Conservation (phyloP, 495 filamentous ascomycete genomes). For the Aspergillus baeticus region DNA sequence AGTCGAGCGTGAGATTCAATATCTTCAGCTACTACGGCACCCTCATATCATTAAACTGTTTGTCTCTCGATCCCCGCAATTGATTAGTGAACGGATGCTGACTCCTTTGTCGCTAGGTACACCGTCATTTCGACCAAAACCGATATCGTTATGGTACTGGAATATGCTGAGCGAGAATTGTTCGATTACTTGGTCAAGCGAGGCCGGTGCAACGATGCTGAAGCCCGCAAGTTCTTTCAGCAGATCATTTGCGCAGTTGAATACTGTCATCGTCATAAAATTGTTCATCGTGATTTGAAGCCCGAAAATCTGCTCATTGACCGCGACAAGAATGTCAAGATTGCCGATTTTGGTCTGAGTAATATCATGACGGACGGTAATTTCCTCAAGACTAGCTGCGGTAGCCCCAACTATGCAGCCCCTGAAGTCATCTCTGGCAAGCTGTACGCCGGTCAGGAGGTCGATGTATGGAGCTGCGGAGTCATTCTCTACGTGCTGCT, state of each 20-base stretch:
- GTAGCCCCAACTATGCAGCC: constrained; percentile 96
- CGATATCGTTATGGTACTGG: constrained; percentile 98
- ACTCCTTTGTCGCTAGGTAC: constrained; percentile 52
- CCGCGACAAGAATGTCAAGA: constrained; percentile 93
- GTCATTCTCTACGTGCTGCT: constrained; percentile 96
- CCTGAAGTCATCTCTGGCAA: constrained; percentile 98
- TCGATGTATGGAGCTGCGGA: constrained; percentile 99
- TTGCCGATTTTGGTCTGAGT: constrained; percentile 96
- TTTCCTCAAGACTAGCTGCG: constrained; percentile 97
- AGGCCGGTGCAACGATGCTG: constrained; percentile 83
- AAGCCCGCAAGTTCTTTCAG: constrained; percentile 95
- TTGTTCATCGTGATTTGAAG: constrained; percentile 96
- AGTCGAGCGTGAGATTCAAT: constrained; percentile 97
- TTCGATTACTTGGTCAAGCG: constrained; percentile 96
- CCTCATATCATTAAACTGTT: constrained; percentile 99
- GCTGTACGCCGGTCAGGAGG: constrained; percentile 94
- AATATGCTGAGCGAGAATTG: constrained; percentile 93
- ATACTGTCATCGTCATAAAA: constrained; percentile 98
- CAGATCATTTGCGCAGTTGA: constrained; percentile 99
- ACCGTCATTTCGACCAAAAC: constrained; percentile 91
- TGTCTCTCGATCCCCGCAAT: constrained; percentile 23
- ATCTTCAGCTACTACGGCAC: constrained; percentile 90
- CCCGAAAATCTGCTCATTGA: constrained; percentile 96
- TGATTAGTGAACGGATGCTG: neutral
- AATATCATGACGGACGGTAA: constrained; percentile 99